These are phyloP conservation scores for Sicyos edulis DNA, from an alignment of 306 rosid genomes.

Conservation along the genomic window DNA sequence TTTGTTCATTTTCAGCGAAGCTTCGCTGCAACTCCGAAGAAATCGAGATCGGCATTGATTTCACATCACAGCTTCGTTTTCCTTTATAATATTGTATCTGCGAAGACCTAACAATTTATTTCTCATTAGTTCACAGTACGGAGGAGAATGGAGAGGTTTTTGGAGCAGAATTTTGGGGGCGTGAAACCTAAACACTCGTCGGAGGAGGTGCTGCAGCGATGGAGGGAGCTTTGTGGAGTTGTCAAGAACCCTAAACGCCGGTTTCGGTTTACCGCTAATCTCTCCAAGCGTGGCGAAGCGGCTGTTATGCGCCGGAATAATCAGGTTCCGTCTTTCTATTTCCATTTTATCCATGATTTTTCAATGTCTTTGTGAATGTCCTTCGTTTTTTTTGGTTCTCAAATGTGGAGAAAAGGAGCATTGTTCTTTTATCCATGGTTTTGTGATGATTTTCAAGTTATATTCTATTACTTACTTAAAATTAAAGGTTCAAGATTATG, in stretches of 20 bases:
- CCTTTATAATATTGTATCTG: neutral
- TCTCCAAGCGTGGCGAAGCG: constrained; percentile 57
- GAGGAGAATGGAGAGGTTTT: constrained; percentile 42
- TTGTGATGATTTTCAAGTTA: too few relatives aligned
- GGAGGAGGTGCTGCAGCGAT: constrained; percentile 55
- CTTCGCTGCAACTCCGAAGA: constrained; percentile 9
- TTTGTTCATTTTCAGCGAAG: neutral
- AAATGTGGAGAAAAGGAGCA: too few relatives aligned
- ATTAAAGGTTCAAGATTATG: too few relatives aligned
- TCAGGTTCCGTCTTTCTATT: constrained; percentile 34
- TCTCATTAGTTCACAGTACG: neutral
- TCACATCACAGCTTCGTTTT: neutral
- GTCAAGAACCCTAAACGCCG: constrained; percentile 72
- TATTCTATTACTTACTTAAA: too few relatives aligned
- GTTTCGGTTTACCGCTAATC: constrained; percentile 89
- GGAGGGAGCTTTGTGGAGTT: constrained; percentile 61
- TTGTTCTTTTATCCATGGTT: too few relatives aligned
- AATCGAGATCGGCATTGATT: neutral
- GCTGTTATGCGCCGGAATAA: constrained; percentile 77
- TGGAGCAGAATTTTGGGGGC: constrained; percentile 52
- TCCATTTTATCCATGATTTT: neutral
- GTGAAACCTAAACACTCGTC: constrained; percentile 63
- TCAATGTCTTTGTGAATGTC: neutral
- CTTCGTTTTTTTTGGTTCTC: neutral
- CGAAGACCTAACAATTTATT: neutral